Base-by-base conservation (phyloP, 2,329 filamentous ascomycete species). In the Graphiopsis chlorocephala region DNA sequence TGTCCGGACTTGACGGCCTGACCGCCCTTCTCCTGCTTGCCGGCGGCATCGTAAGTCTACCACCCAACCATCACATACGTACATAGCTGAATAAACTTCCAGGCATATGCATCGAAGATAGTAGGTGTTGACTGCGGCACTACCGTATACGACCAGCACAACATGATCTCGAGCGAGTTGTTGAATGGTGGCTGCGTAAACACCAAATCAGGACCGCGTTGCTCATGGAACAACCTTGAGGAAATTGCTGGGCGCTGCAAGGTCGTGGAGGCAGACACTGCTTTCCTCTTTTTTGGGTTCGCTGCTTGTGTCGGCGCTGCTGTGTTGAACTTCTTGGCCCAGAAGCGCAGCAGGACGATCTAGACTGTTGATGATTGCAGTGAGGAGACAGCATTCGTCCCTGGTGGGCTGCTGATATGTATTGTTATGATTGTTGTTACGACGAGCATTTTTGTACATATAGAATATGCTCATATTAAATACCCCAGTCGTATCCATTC, bases 11-110 rank as follows among this genome's bases (percentile, higher is more conserved):
- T 28, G 72, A 74, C 59, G 70, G 38, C 1, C 53, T 73, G 10
- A 64, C 71, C 6, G 61, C 67, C 12, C 38, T 73, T 6, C 65
- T 73, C 35, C 59, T 70, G 6, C 60, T 73, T 28, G 71, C 69
- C 23, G 72, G 68, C 7, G 72, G 70, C 35, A 70, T 74, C 17
- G 72, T 73, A 68, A 69, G 69, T 70, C 14, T 29, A 29, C 23
- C 20, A 14, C 45, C 1, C 58, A 45, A 10, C 2, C 11, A 63
- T 12, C 6, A 23, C n/a, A 28, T n/a, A 17, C 6, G 14, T 11
- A 14, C 31, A 26, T 15, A 10, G 7, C 28, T 61, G n/a, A 56
- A n/a, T 66, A 17, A 10, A 35, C 45, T 29, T 28, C n/a, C 31
- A 71, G 70, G 67, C 68, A 20, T 67, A 68, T 29, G 70, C 66